Conservation (phyloP, 2,329 filamentous ascomycete species). For the Penicillium occitanis region DNA sequence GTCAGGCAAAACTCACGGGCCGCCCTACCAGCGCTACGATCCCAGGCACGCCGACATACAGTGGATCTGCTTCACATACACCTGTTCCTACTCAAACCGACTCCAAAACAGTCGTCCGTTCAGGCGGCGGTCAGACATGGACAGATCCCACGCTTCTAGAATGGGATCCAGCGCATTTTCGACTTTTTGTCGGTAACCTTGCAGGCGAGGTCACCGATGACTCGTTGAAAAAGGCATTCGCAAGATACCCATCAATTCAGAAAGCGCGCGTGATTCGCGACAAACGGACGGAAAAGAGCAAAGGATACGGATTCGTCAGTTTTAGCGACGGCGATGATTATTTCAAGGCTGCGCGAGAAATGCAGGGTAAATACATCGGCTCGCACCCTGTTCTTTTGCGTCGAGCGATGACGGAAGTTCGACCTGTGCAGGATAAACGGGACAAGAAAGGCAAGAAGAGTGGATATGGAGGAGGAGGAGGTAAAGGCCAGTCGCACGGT, state of each 20-base stretch:
- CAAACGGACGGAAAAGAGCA: conserved; percentile 93
- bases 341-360: conserved; percentile 93
- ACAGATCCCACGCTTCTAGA: conserved; percentile 83
- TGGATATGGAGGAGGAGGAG: conserved; percentile 30
- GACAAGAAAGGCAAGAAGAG: conserved; percentile 53
- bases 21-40: conserved; percentile 48
- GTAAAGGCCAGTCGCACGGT: conserved; percentile 22
- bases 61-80: conserved; percentile 36
- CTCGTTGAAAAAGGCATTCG: conserved; percentile 88
- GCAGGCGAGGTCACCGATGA: conserved; percentile 98
- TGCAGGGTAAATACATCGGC: conserved; percentile 99
- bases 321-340: conserved; percentile 95
- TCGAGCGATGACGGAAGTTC: conserved; percentile 89
- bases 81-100: conserved; percentile 48
- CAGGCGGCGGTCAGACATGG: conserved; percentile 91
- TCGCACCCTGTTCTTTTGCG: conserved; percentile 88
- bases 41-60: conserved; percentile 39
- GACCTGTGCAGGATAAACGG: conserved; percentile 67
- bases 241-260: conserved; percentile 80
- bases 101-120: conserved; percentile 82
- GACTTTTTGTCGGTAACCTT: conserved; percentile 93
- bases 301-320: conserved; percentile 94
- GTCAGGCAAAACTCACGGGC: conserved; percentile 38
- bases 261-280: conserved; percentile 93
- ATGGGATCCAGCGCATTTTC: conserved; percentile 93